These are phyloP conservation scores for Trichosporon sp. DNA, from an alignment of 1,284 basidiomycete genomes.

Conservation along the genomic window DNA sequence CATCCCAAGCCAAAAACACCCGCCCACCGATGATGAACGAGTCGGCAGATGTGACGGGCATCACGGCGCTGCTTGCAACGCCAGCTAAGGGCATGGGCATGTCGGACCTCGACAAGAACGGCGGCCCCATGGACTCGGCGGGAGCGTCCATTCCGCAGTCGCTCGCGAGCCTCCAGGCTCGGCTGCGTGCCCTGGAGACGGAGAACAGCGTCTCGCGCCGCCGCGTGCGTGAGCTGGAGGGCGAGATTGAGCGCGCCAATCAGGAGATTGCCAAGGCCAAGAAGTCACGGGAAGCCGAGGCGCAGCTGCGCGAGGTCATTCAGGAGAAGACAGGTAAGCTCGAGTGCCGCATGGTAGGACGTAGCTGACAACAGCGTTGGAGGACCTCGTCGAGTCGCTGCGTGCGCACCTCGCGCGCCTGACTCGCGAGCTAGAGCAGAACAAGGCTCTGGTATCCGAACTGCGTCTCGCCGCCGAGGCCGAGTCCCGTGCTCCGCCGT, in stretches of 20 bases:
- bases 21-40: constrained; percentile 5
- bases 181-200: constrained; percentile 56
- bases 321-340: constrained; percentile 73
- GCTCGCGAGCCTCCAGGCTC: constrained; percentile 37
- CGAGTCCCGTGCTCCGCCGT: constrained; percentile 20
- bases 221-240: constrained; percentile 71
- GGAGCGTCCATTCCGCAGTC: constrained; percentile 29
- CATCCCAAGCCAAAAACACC: not conserved
- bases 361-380: constrained; percentile 56
- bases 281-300: constrained; percentile 15
- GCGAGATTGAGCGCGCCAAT: constrained; percentile 57
- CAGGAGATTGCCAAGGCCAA: constrained; percentile 47
- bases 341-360: not conserved
- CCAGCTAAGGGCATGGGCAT: constrained; percentile 39
- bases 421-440: constrained; percentile 67
- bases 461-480: constrained; percentile 50
- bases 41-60: constrained; percentile 40
- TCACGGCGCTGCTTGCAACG: constrained; percentile 44
- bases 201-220: constrained; percentile 72
- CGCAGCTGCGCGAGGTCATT: constrained; percentile 55
- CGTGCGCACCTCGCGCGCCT: constrained; percentile 67
- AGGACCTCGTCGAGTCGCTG: constrained; percentile 65
- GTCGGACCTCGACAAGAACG: constrained; percentile 37
- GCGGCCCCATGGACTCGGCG: constrained; percentile 20
- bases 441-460: constrained; percentile 60